These are phyloP conservation scores for Pseudodiploospora longispora DNA, from an alignment of 2,329 filamentous ascomycete genomes.

Conservation along the genomic window DNA sequence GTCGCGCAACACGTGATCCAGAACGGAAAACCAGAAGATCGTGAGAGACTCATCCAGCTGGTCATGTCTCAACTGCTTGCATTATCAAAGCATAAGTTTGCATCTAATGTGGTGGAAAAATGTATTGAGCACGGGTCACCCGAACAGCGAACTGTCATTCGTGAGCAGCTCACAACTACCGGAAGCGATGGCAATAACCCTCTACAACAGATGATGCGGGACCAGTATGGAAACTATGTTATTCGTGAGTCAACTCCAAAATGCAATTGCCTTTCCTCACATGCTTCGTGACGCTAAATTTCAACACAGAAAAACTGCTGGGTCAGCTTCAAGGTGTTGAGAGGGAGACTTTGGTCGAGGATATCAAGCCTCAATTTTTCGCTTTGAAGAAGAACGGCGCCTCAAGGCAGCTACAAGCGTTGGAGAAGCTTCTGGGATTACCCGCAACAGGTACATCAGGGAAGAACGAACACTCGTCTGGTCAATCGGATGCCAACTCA, in stretches of 20 bases:
- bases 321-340: conserved; percentile 53
- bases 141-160: conserved; percentile 62
- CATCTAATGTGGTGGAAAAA: conserved; percentile 95
- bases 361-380: conserved; percentile 55
- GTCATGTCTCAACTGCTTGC: conserved; percentile 64
- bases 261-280: too few species aligned
- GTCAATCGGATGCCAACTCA: conserved; percentile 42
- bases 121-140: conserved; percentile 67
- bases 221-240: conserved; percentile 93
- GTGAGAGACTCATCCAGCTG: conserved; percentile 61
- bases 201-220: conserved; percentile 73
- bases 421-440: conserved; percentile 25
- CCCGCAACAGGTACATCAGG: conserved; percentile 14
- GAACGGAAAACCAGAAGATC: conserved; percentile 66
- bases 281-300: conserved; percentile 16
- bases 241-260: conserved; percentile 59
- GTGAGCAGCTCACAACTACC: conserved; percentile 50
- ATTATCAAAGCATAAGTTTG: conserved; percentile 90
- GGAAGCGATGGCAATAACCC: conserved; percentile 59
- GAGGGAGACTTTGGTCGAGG: conserved; percentile 49
- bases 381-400: conserved; percentile 56
- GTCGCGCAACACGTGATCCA: conserved; percentile 88
- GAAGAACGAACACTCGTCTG: conserved; percentile 22
- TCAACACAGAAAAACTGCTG: conserved; percentile 66
- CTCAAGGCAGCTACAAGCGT: conserved; percentile 48